Conservation (phyloP, 495 filamentous ascomycete genomes). For the Pseudomonodictys pantanalensis region DNA sequence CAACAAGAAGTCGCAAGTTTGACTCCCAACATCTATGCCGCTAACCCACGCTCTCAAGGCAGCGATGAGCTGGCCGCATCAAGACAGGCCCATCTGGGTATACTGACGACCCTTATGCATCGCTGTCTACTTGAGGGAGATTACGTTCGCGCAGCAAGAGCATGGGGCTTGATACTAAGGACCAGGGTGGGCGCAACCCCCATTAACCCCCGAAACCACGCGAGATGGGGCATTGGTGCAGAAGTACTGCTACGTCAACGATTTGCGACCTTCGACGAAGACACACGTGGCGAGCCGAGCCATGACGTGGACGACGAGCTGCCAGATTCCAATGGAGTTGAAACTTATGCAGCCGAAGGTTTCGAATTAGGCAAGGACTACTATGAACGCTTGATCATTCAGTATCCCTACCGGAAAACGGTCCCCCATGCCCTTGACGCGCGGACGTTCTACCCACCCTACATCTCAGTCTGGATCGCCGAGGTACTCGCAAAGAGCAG, state of each 20-base stretch:
- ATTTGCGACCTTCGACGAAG: background rate
- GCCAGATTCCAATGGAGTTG: background rate
- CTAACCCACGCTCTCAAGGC: background rate
- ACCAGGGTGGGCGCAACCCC: slow-evolving; percentile 49
- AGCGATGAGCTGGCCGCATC: slow-evolving; percentile 20
- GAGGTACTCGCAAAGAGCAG: slow-evolving; percentile 53
- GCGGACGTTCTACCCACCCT: slow-evolving; percentile 62
- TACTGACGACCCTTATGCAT: slow-evolving; percentile 61
- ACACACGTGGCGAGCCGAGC: background rate
- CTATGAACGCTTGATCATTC: slow-evolving; percentile 65
- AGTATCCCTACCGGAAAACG: slow-evolving; percentile 58
- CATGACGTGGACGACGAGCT: background rate
- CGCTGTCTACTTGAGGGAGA: slow-evolving; percentile 59
- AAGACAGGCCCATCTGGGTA: slow-evolving; percentile 57
- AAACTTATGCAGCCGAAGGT: slow-evolving; percentile 50
- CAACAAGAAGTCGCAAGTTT: slow-evolving; percentile 25
- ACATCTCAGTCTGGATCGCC: slow-evolving; percentile 67
- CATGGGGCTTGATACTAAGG: slow-evolving; percentile 63
- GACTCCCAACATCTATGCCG: slow-evolving; percentile 34
- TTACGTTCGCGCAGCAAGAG: slow-evolving; percentile 59
- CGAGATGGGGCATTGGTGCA: slow-evolving; percentile 67
- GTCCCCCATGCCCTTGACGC: slow-evolving; percentile 48
- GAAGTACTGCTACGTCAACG: slow-evolving; percentile 55
- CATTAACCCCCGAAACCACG: slow-evolving; percentile 56
- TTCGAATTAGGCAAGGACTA: slow-evolving; percentile 59